Evolutionary conservation across 805 yeast genomes (phyloP).

Genomic region (Lachancea fermentati): DNA sequence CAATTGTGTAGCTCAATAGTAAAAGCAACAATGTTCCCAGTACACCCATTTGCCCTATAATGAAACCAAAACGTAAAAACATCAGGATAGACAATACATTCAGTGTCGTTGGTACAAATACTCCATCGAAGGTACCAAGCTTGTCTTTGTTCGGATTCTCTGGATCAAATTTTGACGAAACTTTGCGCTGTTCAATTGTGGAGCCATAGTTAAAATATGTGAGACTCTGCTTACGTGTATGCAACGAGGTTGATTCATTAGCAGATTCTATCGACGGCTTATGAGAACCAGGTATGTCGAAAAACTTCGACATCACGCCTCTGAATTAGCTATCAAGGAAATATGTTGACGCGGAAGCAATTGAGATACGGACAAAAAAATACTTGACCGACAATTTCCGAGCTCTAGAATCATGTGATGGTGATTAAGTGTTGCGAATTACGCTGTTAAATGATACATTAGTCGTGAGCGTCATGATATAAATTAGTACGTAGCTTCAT

Average conservation of each 20-base stretch:
- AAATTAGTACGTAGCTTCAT: too few species aligned
- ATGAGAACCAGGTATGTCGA: conserved; percentile 33
- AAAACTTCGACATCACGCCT: conserved; percentile 19
- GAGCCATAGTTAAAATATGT: conserved; percentile 31
- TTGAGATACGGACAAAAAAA: background rate
- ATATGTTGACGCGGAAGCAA: too few species aligned
- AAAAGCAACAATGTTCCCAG: conserved; percentile 67
- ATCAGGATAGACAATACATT: conserved; percentile 90
- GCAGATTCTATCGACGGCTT: conserved; percentile 18
- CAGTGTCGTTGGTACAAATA: conserved; percentile 86
- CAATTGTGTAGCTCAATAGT: conserved; percentile 68
- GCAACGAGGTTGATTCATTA: conserved; percentile 25
- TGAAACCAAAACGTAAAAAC: conserved; percentile 93
- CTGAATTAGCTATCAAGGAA: too few species aligned
- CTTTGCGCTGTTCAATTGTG: conserved; percentile 18
- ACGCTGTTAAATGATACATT: too few species aligned
- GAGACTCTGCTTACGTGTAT: conserved; percentile 15
- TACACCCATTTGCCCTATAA: conserved; percentile 91
- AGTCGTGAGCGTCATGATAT: too few species aligned
- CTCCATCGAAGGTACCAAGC: conserved; percentile 80
- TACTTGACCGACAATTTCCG: background rate
- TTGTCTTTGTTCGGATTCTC: conserved; percentile 39
- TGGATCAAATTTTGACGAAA: conserved; percentile 30
- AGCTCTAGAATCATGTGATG: background rate
- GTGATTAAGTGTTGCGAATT: too few species aligned